phyloP scores from a whole-genome alignment of 768 basidiomycete species.

The Russula lepida region DNA sequence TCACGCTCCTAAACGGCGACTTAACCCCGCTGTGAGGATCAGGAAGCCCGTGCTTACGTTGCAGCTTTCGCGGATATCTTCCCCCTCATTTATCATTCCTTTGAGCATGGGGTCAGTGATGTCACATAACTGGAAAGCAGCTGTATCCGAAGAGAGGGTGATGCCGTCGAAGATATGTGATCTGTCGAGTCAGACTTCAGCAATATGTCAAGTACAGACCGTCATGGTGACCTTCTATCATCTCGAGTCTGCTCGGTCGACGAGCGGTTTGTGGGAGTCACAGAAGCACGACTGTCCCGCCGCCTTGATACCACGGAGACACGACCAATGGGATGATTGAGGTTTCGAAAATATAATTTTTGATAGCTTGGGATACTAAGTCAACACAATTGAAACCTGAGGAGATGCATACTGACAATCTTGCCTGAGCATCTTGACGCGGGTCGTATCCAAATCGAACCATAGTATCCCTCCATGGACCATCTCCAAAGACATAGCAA shows the following conservation, averaged over 20 bases:
- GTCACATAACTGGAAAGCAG: slow-evolving; percentile 92
- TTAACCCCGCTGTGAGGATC: background rate
- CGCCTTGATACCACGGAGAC: slow-evolving; percentile 68
- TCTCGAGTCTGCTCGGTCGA: slow-evolving; percentile 29
- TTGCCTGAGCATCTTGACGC: slow-evolving; percentile 56
- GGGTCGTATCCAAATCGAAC: slow-evolving; percentile 89
- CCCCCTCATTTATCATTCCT: slow-evolving; percentile 67
- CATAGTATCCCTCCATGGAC: slow-evolving; percentile 88
- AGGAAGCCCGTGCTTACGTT: slow-evolving; percentile 48
- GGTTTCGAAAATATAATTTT: slow-evolving; percentile 82
- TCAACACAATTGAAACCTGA: background rate
- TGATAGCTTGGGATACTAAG: slow-evolving; percentile 56
- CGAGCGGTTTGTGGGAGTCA: slow-evolving; percentile 27
- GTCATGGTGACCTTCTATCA: slow-evolving; percentile 19
- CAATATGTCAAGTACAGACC: background rate
- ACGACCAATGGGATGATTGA: slow-evolving; percentile 69
- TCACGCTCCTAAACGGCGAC: slow-evolving; percentile 53
- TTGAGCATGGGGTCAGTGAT: slow-evolving; percentile 80
- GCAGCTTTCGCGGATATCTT: slow-evolving; percentile 61
- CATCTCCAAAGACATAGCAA: slow-evolving; percentile 87
- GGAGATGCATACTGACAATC: slow-evolving; percentile 49
- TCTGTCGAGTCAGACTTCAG: slow-evolving; percentile 16
- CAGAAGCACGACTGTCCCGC: slow-evolving; percentile 39
- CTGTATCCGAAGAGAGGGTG: slow-evolving; percentile 72
- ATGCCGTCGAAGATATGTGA: slow-evolving; percentile 89